Base-by-base conservation (phyloP, 768 basidiomycete genomes). In the Obba rivulosa region DNA sequence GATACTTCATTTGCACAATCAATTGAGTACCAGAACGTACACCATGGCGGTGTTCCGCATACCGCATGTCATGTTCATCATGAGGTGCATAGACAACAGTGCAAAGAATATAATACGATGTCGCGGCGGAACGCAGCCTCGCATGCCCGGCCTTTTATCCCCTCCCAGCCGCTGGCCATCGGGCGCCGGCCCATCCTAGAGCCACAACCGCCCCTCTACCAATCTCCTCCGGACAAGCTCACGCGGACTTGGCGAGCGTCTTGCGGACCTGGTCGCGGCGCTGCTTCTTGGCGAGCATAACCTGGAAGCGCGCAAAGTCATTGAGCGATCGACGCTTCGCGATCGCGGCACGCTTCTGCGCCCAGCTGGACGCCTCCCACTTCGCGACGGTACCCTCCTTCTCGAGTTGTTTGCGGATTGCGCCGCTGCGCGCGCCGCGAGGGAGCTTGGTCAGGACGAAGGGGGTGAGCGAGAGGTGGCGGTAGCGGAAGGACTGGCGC, bases 281-380 rank as follows among this genome's bases (percentile, higher is more conserved):
- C 64, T 77, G 74, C 79, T 90, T 93, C 86, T 97, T 96, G 52
- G 80, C 79, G 59, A 96, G 62, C 81, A 90, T 82, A 52, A 94
- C 81, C 59, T 78, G 68, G 75, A 97, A 98, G 47, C 94, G 82
- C 52, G 83, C 89, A 68, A 98, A 98, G 74, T 99, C 95, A 69
- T 81, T 85, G 50, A 91, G 64, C 62, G 76, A 72, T 69, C 85
- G 77, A 63, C 93, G 79, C 68, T 78, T 80, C 70, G 85, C 76
- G 46, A 79, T 66, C 11, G 89, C 85, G 37, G 77, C 78, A 43
- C 89, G 81, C 74, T 83, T 92, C 75, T 90, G 81, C 50, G 92
- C 91, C 94, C 93, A 98, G 4, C 76, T 59, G 18, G 87, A 87
- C 62, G 78, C 80, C 52, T 86, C 82, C 95, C 96, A 98, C 77